Evolutionary conservation across 352 stramenopile genomes (phyloP), one percentile per base, ranked within the genome.

Genomic region (Pythium monospermum): DNA sequence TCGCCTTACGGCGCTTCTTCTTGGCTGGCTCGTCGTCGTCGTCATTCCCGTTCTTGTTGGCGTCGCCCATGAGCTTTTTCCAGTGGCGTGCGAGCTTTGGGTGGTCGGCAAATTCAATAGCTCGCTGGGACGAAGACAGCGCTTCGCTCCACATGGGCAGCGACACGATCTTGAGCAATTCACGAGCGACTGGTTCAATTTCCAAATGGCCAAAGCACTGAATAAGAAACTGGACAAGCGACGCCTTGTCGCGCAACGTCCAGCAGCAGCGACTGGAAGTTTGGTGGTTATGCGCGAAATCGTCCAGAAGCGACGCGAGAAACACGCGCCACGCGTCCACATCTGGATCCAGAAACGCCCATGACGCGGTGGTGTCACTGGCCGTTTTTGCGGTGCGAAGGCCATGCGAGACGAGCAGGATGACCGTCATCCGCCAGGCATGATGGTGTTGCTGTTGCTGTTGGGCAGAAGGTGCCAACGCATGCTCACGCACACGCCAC

Each of bases 11-110:
- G 6, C 43, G 18, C 18, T 38, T 35, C 6, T 51, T 45, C 0
- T 59, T 44, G 0, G 19, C 41, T 30, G 54, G 43, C 1, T 32
- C 23, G 4, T 45, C 23, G 11, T 27, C 13, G 16, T 46, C 13
- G 8, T 35, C 30, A 13, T 35, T 35, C 13, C 30, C 30, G 30
- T 35, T 35, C 13, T 35, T 13, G 26, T 2, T 19, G 19, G 48
- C 27, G 40, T 43, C 31, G 7, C 49, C 32, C 45, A 58, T 62
- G 1, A 73, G 48, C 42, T 75, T 84, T 31, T 75, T 59, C 73
- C 75, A 92, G 54, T 84, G 82, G 21, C 71, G 66, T 50, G 76
- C 66, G 18, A 92, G 68, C 50, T 87, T 87, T 8, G 76, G 78
- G 40, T 82, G 70, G 27, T 64, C 40, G 22, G 78, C 51, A 44